Base-by-base conservation (phyloP, 495 filamentous ascomycete genomes). In the Hypoxylon intermedium region DNA sequence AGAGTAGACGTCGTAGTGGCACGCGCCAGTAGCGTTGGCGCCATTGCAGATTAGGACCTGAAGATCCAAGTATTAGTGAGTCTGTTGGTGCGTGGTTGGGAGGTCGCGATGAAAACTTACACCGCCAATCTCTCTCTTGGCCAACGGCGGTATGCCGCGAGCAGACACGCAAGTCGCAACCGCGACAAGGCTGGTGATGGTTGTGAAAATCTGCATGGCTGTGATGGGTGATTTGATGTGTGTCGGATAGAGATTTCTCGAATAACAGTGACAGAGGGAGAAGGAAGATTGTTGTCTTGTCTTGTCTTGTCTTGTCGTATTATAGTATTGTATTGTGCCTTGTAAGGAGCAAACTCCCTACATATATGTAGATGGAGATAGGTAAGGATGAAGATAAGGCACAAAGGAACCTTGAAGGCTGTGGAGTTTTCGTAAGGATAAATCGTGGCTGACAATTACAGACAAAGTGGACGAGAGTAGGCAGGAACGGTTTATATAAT, bases 31-130 rank as follows among this genome's bases (percentile, higher is more conserved):
- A 34, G 70, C 74, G 58, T 78, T 74, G 61, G 76, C 61, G 19
- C 73, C 75, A 37, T 67, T 70, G 68, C 77, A 78, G 26, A 77
- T 66, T 38, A 75, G 68, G 42, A 79, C 41, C 76, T 77, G 13
- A 31, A 47, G 9, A 24, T 19, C 21, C 13, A 19, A 24, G 33
- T 31, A 38, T 31, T 23, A 42, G 58, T 42, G 12, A 5, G 33
- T 53, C 16, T 43, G 30, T 23, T 38, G 34, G 11, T 9, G 15
- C 20, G n/a, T 21, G 18, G 11, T 6, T 20, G 41, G 18, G 31
- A 43, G 30, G 45, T 7, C 3, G 7, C 3, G 24, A 26, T 7
- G 12, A 34, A 11, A 42, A 74, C 71, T 51, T 70, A 74, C 71
- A 51, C 71, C 71, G 45, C 71, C 71, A 12, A 67, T 20, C 21